phyloP scores from a whole-genome alignment of 1,284 basidiomycete species.

The Puccinia horiana region DNA sequence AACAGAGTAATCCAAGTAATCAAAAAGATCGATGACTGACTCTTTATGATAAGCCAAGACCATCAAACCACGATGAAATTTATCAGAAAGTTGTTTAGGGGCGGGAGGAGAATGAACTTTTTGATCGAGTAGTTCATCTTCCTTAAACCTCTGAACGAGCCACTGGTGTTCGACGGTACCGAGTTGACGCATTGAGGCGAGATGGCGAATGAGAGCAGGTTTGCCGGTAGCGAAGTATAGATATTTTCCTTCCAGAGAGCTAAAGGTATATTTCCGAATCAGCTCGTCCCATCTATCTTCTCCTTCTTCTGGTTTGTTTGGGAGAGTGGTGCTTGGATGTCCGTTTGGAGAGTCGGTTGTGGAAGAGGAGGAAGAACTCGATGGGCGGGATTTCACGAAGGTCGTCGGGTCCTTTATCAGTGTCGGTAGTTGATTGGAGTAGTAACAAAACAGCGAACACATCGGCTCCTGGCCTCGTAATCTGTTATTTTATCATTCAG shows the following conservation, averaged over 20 bases:
- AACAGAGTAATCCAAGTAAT: neutral
- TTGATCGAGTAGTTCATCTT: neutral
- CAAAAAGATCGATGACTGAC: neutral
- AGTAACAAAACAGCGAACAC: constrained; percentile 39
- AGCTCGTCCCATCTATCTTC: constrained; percentile 18
- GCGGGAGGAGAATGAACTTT: neutral
- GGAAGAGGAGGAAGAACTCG: neutral
- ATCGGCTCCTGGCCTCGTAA: constrained; percentile 17
- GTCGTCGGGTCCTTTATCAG: constrained; percentile 12
- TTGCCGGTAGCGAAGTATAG: constrained; percentile 29
- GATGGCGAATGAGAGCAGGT: constrained; percentile 17
- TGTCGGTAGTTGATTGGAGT: constrained; percentile 32
- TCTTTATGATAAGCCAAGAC: constrained; percentile 32
- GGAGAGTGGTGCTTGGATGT: neutral
- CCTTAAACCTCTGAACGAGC: constrained; percentile 18
- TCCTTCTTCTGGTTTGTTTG: neutral
- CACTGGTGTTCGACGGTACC: constrained; percentile 35
- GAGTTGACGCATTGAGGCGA: constrained; percentile 19
- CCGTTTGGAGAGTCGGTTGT: neutral
- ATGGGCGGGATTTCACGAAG: neutral
- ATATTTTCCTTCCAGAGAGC: constrained; percentile 12
- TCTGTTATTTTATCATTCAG: too few species aligned
- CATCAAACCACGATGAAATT: constrained; percentile 27
- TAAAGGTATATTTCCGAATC: constrained; percentile 23
- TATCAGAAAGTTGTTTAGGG: neutral